A percentile compares a stretch with the other conserved stretches of the same genome.
Conservation (phyloP, 2,329 filamentous ascomycete genomes). For the Magnaporthales sp. region DNA sequence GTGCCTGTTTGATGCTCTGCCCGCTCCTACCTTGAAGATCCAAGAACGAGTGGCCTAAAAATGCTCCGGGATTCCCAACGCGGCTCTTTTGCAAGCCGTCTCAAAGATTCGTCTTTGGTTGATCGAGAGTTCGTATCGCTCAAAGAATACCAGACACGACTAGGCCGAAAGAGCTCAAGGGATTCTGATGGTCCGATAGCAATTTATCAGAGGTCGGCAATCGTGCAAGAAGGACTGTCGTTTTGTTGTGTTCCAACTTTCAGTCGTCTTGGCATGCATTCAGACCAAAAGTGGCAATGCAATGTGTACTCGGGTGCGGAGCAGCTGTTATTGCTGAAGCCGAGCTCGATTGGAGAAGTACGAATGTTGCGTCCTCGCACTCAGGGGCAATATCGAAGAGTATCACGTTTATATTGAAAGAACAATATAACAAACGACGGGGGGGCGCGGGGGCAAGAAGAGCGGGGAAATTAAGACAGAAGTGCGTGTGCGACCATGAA, state of each 20-base stretch:
- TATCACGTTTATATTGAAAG: slow-evolving; percentile 32
- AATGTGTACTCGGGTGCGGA: slow-evolving; percentile 6
- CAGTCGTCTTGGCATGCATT: slow-evolving; percentile 31
- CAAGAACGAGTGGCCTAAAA: not conserved
- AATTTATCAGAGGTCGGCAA: not conserved
- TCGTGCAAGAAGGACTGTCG: not conserved
- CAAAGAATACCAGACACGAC: not conserved
- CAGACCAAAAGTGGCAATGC: slow-evolving; percentile 22
- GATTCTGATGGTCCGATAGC: not conserved
- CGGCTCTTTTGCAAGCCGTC: not conserved
- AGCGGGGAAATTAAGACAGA: not conserved
- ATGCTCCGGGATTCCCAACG: not conserved
- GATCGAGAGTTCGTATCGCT: not conserved
- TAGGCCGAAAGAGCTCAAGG: not conserved
- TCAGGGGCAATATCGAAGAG: slow-evolving; percentile 28
- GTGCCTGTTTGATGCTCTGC: not conserved
- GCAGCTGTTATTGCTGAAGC: slow-evolving; percentile 13
- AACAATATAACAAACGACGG: slow-evolving; percentile 26
- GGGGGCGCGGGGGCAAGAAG: slow-evolving; percentile 23
- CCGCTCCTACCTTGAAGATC: not conserved
- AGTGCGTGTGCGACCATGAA: not conserved
- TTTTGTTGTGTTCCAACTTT: not conserved
- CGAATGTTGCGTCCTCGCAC: slow-evolving; percentile 19
- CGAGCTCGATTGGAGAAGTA: slow-evolving; percentile 26
- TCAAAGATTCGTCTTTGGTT: not conserved